Percentiles rank a stretch among this genome's conserved stretches.
These are phyloP conservation scores for Pachyrhizus erosus DNA, from an alignment of 306 rosid genomes.

Conservation along the genomic window DNA sequence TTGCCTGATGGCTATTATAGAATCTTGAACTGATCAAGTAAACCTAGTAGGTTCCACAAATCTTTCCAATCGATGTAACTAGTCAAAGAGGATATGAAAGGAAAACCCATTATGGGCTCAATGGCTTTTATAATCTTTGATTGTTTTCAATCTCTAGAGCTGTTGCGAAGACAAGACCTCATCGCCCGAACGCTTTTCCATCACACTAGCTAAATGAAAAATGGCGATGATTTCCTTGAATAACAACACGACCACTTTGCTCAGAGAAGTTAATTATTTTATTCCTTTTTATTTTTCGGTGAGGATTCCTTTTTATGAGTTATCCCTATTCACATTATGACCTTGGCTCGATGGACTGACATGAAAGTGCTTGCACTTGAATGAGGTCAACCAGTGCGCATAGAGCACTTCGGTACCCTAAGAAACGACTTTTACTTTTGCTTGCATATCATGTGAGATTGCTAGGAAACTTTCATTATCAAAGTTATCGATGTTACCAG, in stretches of 20 bases:
- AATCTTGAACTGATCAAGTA: slow-evolving; percentile 22
- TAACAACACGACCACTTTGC: not conserved
- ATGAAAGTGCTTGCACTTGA: not conserved
- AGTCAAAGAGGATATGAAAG: slow-evolving; percentile 27
- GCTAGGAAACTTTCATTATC: too few relatives aligned
- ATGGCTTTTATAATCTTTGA: not conserved
- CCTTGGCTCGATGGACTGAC: not conserved
- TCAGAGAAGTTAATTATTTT: not conserved
- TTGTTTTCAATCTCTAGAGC: not conserved
- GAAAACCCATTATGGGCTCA: not conserved
- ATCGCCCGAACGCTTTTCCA: not conserved
- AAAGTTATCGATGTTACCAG: too few relatives aligned
- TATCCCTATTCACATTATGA: not conserved
- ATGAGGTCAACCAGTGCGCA: not conserved
- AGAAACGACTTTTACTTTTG: not conserved
- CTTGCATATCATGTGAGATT: not conserved
- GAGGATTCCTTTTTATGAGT: not conserved
- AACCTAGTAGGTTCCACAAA: not conserved
- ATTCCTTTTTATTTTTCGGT: not conserved
- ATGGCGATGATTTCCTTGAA: not conserved
- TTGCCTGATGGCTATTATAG: not conserved
- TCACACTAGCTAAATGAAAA: not conserved
- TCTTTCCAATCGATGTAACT: not conserved
- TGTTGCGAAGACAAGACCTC: not conserved
- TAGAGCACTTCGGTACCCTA: not conserved